Conservation (phyloP, 345 rosid species). For the Toxicodendron radicans region DNA sequence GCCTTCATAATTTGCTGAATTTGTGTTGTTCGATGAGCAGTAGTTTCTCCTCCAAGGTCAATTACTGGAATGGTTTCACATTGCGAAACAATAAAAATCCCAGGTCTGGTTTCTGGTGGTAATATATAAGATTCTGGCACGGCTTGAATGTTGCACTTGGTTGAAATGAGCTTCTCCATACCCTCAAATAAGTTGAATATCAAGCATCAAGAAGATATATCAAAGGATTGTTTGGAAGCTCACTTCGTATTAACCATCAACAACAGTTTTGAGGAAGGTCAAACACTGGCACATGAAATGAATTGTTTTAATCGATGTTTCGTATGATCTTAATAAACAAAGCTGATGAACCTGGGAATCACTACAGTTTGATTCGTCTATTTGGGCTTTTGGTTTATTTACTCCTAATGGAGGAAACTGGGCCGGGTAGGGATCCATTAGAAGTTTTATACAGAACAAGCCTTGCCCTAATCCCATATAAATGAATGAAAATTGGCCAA, state of each 20-base stretch:
- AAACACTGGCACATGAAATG: no score
- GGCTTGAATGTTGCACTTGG: conserved; percentile 4
- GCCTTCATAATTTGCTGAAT: conserved; percentile 34
- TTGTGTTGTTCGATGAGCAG: conserved; percentile 10
- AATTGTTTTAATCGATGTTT: no score
- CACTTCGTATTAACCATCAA: background rate
- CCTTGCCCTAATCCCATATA: no score
- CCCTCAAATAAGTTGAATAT: background rate
- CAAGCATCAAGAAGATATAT: background rate
- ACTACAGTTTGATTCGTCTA: no score
- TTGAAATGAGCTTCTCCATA: conserved; percentile 28
- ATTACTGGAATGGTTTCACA: conserved; percentile 30
- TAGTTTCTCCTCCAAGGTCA: conserved; percentile 24
- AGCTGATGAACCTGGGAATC: no score
- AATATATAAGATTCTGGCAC: conserved; percentile 30
- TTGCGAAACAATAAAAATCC: conserved; percentile 19
- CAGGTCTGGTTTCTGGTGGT: conserved; percentile 35
- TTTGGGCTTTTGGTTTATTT: no score
- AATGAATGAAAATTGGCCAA: no score
- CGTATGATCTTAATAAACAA: no score
- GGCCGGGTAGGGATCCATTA: no score
- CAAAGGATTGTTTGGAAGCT: background rate
- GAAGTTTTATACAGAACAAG: no score
- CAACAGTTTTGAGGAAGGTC: no score
- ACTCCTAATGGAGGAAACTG: no score